These are phyloP conservation scores for Diaporthe australafricana DNA, from an alignment of 2,329 filamentous ascomycete species.

Conservation along the genomic window DNA sequence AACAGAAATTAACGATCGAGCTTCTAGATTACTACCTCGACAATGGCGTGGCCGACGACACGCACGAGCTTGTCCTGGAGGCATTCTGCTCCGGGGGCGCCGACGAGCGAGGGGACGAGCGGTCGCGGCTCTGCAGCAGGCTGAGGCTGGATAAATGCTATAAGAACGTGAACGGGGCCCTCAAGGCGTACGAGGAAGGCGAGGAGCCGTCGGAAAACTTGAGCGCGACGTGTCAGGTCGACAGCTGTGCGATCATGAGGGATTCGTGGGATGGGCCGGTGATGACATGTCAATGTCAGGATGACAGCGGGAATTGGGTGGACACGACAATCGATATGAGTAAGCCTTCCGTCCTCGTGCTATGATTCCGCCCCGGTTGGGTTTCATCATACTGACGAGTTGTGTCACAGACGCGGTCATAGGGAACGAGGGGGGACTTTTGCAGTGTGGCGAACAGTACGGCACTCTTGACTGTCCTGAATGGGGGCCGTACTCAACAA, in stretches of 20 bases:
- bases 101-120: neutral
- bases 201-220: neutral
- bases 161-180: constrained; percentile 32
- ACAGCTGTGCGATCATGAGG: constrained; percentile 33
- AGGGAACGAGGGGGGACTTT: constrained; percentile 22
- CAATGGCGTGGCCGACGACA: constrained; percentile 32
- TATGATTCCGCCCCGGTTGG: too few relatives aligned
- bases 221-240: constrained; percentile 18
- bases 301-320: neutral
- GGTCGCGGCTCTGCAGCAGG: constrained; percentile 8
- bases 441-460: constrained; percentile 12
- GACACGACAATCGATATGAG: constrained; percentile 29
- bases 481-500: constrained; percentile 1
- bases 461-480: constrained; percentile 18
- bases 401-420: constrained; percentile 5
- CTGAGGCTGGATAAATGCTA: constrained; percentile 31
- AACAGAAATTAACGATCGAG: neutral
- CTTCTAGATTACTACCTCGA: constrained; percentile 34
- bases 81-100: constrained; percentile 31
- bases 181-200: neutral
- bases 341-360: neutral
- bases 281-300: constrained; percentile 30
- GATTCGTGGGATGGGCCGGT: constrained; percentile 32
- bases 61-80: constrained; percentile 31
- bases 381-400: neutral